phyloP scores from a whole-genome alignment of 2,329 filamentous ascomycete species.

The Fusarium paranaense region DNA sequence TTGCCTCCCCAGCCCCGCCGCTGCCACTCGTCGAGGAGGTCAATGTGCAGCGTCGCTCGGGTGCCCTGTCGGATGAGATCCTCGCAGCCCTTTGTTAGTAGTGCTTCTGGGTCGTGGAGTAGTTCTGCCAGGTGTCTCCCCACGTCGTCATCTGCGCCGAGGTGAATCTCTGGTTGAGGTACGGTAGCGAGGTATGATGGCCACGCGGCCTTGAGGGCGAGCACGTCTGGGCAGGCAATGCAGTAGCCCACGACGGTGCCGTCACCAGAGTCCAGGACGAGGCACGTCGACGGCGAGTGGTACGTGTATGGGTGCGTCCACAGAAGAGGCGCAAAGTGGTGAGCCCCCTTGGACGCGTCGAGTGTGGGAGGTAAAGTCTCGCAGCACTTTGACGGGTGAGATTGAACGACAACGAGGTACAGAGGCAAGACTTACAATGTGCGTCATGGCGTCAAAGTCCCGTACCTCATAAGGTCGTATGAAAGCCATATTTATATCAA shows the following conservation, averaged over 20 bases:
- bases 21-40: conserved; percentile 57
- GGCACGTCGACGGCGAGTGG: conserved; percentile 58
- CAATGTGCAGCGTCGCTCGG: conserved; percentile 63
- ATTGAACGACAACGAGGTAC: background rate
- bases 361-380: conserved; percentile 60
- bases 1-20: conserved; percentile 58
- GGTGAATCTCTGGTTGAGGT: conserved; percentile 46
- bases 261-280: conserved; percentile 61
- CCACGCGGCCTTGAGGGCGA: conserved; percentile 54
- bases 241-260: conserved; percentile 62
- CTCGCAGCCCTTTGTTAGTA: conserved; percentile 53
- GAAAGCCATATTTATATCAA: conserved; percentile 53
- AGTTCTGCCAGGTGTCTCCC: conserved; percentile 53
- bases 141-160: conserved; percentile 42
- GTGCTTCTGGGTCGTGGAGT: conserved; percentile 54
- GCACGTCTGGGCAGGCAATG: conserved; percentile 58
- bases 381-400: conserved; percentile 54
- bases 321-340: conserved; percentile 58
- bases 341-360: conserved; percentile 47
- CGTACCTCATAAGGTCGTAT: conserved; percentile 55
- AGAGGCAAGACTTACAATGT: conserved; percentile 51
- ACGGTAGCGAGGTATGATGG: conserved; percentile 52
- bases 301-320: conserved; percentile 64
- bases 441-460: conserved; percentile 55
- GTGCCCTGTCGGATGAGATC: conserved; percentile 45